Percentiles rank a stretch among this genome's conserved stretches.
These are phyloP conservation scores for Penstemon barbatus DNA, from an alignment of 257 asterid genomes.

Conservation along the genomic window DNA sequence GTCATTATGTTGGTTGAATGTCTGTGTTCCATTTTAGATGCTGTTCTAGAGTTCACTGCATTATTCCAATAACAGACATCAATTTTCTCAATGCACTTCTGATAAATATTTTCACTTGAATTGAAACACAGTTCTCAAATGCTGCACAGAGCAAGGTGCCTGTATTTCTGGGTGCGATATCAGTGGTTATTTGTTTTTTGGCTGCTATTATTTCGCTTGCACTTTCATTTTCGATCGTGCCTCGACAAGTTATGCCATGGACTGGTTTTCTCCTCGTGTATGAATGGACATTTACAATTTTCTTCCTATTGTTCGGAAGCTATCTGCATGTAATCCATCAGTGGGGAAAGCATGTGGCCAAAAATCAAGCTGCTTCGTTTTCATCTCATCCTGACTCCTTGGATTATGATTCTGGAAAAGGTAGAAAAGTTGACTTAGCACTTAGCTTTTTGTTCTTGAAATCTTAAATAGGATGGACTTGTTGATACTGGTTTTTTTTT, in stretches of 20 bases:
- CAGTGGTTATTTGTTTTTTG: conserved; percentile 54
- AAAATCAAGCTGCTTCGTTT: conserved; percentile 42
- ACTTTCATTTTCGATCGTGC: conserved; percentile 68
- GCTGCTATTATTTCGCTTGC: conserved; percentile 75
- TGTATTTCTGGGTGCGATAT: conserved; percentile 60
- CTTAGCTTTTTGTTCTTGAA: conserved; percentile 2
- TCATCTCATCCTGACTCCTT: conserved; percentile 29
- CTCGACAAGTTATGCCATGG: conserved; percentile 95
- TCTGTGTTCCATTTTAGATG: too few species aligned
- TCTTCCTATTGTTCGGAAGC: conserved; percentile 70
- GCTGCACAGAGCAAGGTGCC: conserved; percentile 69
- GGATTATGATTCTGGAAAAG: conserved; percentile 84
- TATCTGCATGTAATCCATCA: conserved; percentile 58
- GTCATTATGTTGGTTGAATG: too few species aligned
- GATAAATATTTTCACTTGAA: conserved; percentile 29
- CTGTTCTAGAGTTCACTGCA: too few species aligned
- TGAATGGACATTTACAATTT: conserved; percentile 88
- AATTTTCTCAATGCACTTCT: conserved; percentile 1
- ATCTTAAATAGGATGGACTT: conserved; percentile 27
- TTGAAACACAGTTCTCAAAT: conserved; percentile 53
- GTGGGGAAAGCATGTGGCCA: conserved; percentile 70
- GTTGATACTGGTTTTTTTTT: conserved; percentile 27
- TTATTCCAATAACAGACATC: too few species aligned
- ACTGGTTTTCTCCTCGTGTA: conserved; percentile 87
- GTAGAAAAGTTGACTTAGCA: conserved; percentile 36